phyloP scores from a whole-genome alignment of 225 moss, liverwort and hornwort genomes.

The Climacium dendroides region DNA sequence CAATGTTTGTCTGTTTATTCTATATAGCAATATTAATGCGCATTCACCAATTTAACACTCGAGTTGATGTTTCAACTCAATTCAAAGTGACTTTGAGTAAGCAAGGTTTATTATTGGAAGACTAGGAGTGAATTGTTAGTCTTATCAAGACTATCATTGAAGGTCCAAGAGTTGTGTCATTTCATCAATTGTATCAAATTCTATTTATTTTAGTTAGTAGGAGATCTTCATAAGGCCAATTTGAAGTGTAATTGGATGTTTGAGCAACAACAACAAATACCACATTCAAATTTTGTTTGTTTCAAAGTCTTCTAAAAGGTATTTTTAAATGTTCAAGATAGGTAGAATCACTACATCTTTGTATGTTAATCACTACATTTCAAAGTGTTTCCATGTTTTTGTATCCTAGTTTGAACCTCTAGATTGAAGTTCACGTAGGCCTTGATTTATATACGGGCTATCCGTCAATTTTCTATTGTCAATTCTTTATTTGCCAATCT shows the following conservation, averaged over 20 bases:
- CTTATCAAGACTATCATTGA: not conserved
- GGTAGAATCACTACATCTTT: too few relatives aligned
- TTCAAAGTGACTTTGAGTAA: not conserved
- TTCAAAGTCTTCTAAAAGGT: too few relatives aligned
- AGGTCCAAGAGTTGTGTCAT: not conserved
- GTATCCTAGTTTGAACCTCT: not conserved
- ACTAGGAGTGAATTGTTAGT: too few relatives aligned
- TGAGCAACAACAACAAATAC: not conserved
- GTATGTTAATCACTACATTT: not conserved
- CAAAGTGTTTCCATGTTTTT: not conserved
- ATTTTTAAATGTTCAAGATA: not conserved
- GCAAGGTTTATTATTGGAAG: not conserved
- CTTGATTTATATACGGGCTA: too few relatives aligned
- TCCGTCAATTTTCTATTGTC: too few relatives aligned
- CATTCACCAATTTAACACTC: not conserved
- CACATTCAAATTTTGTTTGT: not conserved
- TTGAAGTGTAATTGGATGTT: not conserved
- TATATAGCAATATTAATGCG: not conserved
- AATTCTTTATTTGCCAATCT: not conserved
- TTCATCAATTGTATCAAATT: not conserved
- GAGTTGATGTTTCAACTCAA: not conserved
- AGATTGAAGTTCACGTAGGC: not conserved
- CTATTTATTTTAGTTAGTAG: accelerated
- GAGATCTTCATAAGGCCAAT: not conserved
- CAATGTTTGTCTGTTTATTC: not conserved